These are phyloP conservation scores for Macadamia tetraphylla DNA, from an alignment of 164 flowering plant genomes.

Conservation along the genomic window DNA sequence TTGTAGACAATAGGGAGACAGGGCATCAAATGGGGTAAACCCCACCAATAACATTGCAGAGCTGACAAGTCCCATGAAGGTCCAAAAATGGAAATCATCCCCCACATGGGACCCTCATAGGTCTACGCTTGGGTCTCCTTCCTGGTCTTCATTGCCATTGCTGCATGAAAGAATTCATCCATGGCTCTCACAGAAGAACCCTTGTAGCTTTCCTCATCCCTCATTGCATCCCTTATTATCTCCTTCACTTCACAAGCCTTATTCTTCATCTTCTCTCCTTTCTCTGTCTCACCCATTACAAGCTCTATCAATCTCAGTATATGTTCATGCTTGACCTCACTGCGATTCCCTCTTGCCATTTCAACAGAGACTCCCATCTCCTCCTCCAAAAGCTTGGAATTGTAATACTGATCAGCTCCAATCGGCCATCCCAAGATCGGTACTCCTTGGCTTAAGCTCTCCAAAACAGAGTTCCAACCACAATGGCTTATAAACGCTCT, in stretches of 20 bases:
- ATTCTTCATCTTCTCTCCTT: conserved; percentile 11
- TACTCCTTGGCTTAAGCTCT: conserved; percentile 15
- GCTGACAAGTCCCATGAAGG: too few species aligned
- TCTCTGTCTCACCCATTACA: conserved; percentile 11
- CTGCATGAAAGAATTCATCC: conserved; percentile 6
- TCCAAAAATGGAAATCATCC: too few species aligned
- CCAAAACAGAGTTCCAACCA: conserved; percentile 22
- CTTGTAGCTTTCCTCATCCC: not conserved
- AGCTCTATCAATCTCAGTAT: not conserved
- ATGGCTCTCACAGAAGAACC: conserved; percentile 9
- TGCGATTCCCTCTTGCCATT: conserved; percentile 3
- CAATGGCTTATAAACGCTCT: conserved; percentile 21
- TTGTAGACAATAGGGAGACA: too few species aligned
- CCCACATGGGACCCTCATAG: too few species aligned
- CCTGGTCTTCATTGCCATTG: too few species aligned
- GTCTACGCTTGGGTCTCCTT: too few species aligned
- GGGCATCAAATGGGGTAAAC: too few species aligned
- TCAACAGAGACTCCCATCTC: conserved; percentile 11
- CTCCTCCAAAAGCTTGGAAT: conserved; percentile 15
- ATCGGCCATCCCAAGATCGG: conserved; percentile 19
- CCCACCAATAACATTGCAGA: too few species aligned
- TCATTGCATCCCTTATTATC: conserved; percentile 5
- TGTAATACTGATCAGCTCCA: conserved; percentile 9
- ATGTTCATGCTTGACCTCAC: not conserved
- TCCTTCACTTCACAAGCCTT: conserved; percentile 3